phyloP scores from a whole-genome alignment of 805 yeast species.

The Wickerhamomyces xylosicus region DNA sequence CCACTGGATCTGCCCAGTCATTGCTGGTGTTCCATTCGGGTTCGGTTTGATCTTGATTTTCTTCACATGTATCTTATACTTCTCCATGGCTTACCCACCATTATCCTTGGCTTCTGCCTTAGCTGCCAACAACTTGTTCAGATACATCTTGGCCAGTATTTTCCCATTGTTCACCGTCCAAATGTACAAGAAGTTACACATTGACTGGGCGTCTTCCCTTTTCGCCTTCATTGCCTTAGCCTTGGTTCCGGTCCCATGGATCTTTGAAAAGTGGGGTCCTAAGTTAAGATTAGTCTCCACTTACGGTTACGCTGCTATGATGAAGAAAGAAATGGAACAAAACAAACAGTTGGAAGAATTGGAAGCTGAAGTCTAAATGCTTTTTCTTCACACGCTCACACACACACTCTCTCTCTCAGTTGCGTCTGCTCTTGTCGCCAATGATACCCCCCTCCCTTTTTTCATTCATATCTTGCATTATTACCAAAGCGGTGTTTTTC shows the following conservation, averaged over 20 bases:
- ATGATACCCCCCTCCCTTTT: too few species aligned
- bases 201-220: slow-evolving; percentile 72
- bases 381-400: not conserved
- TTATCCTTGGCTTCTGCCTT: slow-evolving; percentile 73
- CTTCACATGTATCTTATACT: slow-evolving; percentile 59
- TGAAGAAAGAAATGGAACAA: slow-evolving; percentile 29
- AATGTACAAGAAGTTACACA: slow-evolving; percentile 62
- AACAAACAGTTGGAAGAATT: slow-evolving; percentile 8
- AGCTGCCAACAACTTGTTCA: slow-evolving; percentile 76
- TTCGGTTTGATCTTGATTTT: slow-evolving; percentile 64
- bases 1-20: slow-evolving; percentile 70
- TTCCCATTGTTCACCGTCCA: slow-evolving; percentile 82
- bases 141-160: slow-evolving; percentile 67
- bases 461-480: too few species aligned
- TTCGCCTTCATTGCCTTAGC: slow-evolving; percentile 57
- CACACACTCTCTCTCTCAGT: not conserved
- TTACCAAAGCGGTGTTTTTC: too few species aligned
- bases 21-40: slow-evolving; percentile 74
- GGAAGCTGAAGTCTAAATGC: slow-evolving; percentile 3
- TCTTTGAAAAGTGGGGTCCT: slow-evolving; percentile 51
- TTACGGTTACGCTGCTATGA: slow-evolving; percentile 47
- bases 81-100: slow-evolving; percentile 66
- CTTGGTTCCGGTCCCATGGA: slow-evolving; percentile 68
- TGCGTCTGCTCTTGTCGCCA: too few species aligned
- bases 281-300: slow-evolving; percentile 42